Evolutionary conservation across 2,329 filamentous ascomycete genomes (phyloP).

Genomic region (Malbranchea zuffiana): DNA sequence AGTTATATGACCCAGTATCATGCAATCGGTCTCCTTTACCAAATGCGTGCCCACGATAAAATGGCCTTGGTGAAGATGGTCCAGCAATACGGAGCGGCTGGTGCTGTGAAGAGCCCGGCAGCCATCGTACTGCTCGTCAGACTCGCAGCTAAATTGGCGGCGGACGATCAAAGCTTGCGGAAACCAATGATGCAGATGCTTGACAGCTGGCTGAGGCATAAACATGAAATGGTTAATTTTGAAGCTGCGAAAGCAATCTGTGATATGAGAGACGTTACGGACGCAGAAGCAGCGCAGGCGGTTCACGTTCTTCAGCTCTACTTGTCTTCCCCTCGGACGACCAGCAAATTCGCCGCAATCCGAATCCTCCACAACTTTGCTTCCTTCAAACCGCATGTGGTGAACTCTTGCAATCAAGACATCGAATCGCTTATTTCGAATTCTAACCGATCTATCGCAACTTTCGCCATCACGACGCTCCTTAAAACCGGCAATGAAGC

Average conservation of each 20-base stretch:
- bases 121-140: constrained; percentile 87
- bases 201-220: constrained; percentile 92
- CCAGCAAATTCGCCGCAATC: constrained; percentile 95
- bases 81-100: constrained; percentile 89
- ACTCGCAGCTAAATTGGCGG: constrained; percentile 82
- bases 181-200: constrained; percentile 96
- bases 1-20: constrained; percentile 99
- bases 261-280: constrained; percentile 84
- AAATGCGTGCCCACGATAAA: constrained; percentile 93
- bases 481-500: constrained; percentile 98
- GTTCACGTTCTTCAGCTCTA: constrained; percentile 94
- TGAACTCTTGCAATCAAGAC: constrained; percentile 89
- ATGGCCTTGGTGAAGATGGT: constrained; percentile 99
- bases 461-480: constrained; percentile 94
- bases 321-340: constrained; percentile 85
- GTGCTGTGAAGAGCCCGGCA: constrained; percentile 88
- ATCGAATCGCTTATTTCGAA: constrained; percentile 96
- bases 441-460: constrained; percentile 92
- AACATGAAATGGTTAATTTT: constrained; percentile 99
- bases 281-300: constrained; percentile 80
- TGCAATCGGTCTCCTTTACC: constrained; percentile 90
- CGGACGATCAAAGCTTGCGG: constrained; percentile 78
- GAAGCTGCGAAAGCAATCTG: constrained; percentile 97
- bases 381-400: constrained; percentile 86
- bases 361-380: constrained; percentile 94